Conservation (phyloP, 169 alveolate species). For the Cyclospora cayetanensis region DNA sequence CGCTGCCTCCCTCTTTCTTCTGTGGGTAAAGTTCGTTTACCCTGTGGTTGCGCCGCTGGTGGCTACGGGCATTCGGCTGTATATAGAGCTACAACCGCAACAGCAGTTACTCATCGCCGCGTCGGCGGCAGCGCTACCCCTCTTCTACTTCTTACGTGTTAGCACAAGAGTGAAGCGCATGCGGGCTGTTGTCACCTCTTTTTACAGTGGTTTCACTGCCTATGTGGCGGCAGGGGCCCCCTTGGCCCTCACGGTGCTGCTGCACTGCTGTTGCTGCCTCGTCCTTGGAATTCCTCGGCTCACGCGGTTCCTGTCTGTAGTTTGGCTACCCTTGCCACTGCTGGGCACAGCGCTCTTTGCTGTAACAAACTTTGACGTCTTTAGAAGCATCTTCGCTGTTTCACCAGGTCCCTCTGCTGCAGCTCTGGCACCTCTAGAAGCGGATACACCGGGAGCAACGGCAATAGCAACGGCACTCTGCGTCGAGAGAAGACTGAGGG, state of each 20-base stretch:
- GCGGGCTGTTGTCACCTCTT: neutral
- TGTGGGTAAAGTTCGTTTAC: neutral
- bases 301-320: neutral
- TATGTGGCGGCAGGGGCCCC: neutral
- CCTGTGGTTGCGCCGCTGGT: neutral
- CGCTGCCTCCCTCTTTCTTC: neutral
- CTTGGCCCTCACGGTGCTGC: conserved; percentile 15
- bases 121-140: neutral
- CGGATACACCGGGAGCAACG: neutral
- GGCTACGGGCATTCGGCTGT: neutral
- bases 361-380: neutral
- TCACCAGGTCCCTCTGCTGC: neutral
- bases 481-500: neutral
- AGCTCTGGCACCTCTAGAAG: neutral
- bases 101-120: conserved; percentile 2
- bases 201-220: neutral
- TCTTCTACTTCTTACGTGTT: neutral
- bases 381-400: neutral
- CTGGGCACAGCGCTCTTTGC: neutral
- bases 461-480: neutral
- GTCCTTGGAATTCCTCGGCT: neutral
- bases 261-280: conserved; percentile 4
- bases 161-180: neutral
- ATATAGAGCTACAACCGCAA: neutral
- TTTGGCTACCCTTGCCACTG: neutral